phyloP scores from a whole-genome alignment of 306 rosid genomes.

The Nissolia schottii region DNA sequence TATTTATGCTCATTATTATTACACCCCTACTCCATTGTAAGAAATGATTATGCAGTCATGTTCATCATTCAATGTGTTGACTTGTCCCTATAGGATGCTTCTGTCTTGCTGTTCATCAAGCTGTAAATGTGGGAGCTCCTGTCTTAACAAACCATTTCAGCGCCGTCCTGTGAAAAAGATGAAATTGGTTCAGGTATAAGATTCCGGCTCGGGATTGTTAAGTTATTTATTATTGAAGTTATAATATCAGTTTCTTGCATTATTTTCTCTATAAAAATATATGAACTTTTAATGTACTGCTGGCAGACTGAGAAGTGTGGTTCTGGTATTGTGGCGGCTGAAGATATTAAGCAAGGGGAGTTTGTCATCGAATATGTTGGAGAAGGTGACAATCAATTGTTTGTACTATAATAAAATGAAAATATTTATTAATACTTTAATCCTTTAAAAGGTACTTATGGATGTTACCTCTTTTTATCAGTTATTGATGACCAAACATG shows the following conservation, averaged over 20 bases:
- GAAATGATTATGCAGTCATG: conserved; percentile 1
- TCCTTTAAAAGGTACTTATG: conserved; percentile 16
- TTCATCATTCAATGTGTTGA: conserved; percentile 17
- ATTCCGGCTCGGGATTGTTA: neutral
- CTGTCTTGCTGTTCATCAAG: conserved; percentile 87
- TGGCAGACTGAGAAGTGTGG: conserved; percentile 97
- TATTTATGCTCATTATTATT: neutral
- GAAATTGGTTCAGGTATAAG: conserved; percentile 78
- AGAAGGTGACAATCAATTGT: conserved; percentile 54
- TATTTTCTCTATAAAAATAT: neutral
- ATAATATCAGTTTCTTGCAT: neutral
- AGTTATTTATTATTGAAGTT: neutral
- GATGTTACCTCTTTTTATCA: conserved; percentile 33
- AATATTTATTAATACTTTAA: neutral
- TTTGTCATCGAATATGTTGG: conserved; percentile 95
- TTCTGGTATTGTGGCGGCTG: conserved; percentile 84
- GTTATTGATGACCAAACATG: conserved; percentile 95
- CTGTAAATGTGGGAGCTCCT: conserved; percentile 80
- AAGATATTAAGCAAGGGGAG: conserved; percentile 85
- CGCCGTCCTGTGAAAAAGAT: conserved; percentile 70
- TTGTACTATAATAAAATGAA: neutral
- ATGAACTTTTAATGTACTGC: conserved; percentile 29
- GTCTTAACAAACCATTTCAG: conserved; percentile 92
- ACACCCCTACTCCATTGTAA: neutral
- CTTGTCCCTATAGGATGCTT: conserved; percentile 66